These are phyloP conservation scores for Fusarium algeriense DNA, from an alignment of 2,329 filamentous ascomycete genomes.

Conservation along the genomic window DNA sequence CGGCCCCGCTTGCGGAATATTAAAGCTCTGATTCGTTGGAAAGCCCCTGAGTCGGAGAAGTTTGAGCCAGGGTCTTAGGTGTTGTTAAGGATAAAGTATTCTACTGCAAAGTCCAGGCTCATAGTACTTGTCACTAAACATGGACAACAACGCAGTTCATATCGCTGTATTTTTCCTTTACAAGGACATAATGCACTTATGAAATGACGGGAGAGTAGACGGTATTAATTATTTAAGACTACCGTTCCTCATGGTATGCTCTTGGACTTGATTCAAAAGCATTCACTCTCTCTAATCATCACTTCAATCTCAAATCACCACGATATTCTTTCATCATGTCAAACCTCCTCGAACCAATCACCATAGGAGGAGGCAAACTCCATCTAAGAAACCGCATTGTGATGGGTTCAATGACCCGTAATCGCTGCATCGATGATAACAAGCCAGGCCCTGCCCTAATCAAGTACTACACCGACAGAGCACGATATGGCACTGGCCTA, in stretches of 20 bases:
- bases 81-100: background rate
- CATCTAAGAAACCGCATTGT: slow-evolving; percentile 10
- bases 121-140: background rate
- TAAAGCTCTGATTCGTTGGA: background rate
- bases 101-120: fast-evolving
- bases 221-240: background rate
- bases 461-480: slow-evolving; percentile 16
- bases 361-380: background rate
- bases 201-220: background rate
- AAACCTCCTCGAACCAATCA: slow-evolving; percentile 12
- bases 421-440: slow-evolving; percentile 15
- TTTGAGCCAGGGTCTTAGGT: fast-evolving
- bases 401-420: slow-evolving; percentile 32
- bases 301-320: background rate
- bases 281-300: background rate
- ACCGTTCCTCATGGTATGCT: fast-evolving
- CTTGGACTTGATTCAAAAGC: no score
- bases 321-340: background rate
- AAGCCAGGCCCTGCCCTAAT: slow-evolving; percentile 4
- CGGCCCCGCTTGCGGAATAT: slow-evolving; percentile 1
- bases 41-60: fast-evolving
- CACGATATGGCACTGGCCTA: slow-evolving; percentile 1
- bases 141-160: fast-evolving
- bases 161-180: background rate
- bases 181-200: background rate